Conservation (phyloP, 306 rosid species). For the Sicyos edulis region DNA sequence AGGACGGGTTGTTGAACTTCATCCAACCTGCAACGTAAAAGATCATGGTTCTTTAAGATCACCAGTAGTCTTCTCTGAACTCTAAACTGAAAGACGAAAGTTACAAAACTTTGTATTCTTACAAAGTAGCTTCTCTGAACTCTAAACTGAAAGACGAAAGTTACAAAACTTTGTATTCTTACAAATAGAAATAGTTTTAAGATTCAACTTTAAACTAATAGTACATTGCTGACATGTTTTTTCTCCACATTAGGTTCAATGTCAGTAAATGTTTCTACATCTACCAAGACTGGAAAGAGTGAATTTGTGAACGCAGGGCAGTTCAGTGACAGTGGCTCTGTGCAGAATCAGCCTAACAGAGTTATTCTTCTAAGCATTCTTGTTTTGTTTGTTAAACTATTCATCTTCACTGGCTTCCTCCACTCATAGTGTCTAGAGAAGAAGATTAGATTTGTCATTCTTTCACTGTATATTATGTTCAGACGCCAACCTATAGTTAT, state of each 20-base stretch:
- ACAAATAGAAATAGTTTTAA: too few species aligned
- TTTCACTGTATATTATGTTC: slow-evolving; percentile 5
- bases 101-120: too few species aligned
- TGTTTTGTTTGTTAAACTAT: slow-evolving; percentile 39
- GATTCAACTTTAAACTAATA: background rate
- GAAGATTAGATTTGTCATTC: background rate
- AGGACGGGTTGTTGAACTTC: too few species aligned
- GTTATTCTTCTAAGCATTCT: slow-evolving; percentile 12
- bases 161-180: too few species aligned
- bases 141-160: too few species aligned
- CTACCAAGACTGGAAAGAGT: slow-evolving; percentile 53
- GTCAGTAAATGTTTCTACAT: slow-evolving; percentile 77
- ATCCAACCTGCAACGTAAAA: too few species aligned
- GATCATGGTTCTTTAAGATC: background rate
- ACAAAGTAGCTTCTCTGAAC: too few species aligned
- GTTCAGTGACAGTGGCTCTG: slow-evolving; percentile 40
- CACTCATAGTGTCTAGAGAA: slow-evolving; percentile 34
- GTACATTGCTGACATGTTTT: slow-evolving; percentile 5
- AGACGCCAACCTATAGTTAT: background rate
- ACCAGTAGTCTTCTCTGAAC: too few species aligned
- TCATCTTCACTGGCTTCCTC: slow-evolving; percentile 32
- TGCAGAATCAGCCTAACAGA: slow-evolving; percentile 16
- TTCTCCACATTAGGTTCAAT: slow-evolving; percentile 47
- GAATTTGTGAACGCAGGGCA: slow-evolving; percentile 76
- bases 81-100: too few species aligned